These are phyloP conservation scores for Erythrobasidium yunnanense DNA, from an alignment of 768 basidiomycete species.

Conservation along the genomic window DNA sequence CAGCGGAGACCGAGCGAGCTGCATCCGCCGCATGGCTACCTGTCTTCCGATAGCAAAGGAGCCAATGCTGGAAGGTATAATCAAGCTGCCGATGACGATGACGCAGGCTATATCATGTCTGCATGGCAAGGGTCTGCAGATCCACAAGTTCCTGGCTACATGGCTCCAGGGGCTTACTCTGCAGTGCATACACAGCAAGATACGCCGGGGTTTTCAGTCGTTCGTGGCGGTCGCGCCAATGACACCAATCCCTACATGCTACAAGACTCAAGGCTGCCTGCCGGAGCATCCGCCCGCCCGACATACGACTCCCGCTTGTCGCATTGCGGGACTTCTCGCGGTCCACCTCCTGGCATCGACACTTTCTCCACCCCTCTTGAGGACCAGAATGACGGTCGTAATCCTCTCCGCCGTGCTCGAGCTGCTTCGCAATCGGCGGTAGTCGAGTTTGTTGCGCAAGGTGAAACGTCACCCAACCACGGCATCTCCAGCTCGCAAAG, in stretches of 20 bases:
- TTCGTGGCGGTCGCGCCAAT: conserved; percentile 69
- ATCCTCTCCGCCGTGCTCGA: neutral
- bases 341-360: neutral
- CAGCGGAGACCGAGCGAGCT: neutral
- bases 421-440: conserved; percentile 18
- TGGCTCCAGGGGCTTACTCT: conserved; percentile 35
- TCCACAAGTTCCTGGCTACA: conserved; percentile 46
- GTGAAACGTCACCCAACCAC: neutral
- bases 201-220: conserved; percentile 59
- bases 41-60: neutral
- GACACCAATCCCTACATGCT: conserved; percentile 20
- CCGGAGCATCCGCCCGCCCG: conserved; percentile 9
- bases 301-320: neutral
- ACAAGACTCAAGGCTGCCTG: neutral
- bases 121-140: conserved; percentile 51
- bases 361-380: neutral
- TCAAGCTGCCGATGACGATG: conserved; percentile 57
- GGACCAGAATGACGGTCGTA: neutral
- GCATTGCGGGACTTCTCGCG: neutral
- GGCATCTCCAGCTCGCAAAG: neutral
- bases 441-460: neutral
- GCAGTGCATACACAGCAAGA: conserved; percentile 34
- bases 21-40: neutral
- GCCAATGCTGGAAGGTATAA: neutral
- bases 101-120: conserved; percentile 73